Base-by-base conservation (phyloP, 2,329 filamentous ascomycete genomes). In the Trichoderma semiorbis region DNA sequence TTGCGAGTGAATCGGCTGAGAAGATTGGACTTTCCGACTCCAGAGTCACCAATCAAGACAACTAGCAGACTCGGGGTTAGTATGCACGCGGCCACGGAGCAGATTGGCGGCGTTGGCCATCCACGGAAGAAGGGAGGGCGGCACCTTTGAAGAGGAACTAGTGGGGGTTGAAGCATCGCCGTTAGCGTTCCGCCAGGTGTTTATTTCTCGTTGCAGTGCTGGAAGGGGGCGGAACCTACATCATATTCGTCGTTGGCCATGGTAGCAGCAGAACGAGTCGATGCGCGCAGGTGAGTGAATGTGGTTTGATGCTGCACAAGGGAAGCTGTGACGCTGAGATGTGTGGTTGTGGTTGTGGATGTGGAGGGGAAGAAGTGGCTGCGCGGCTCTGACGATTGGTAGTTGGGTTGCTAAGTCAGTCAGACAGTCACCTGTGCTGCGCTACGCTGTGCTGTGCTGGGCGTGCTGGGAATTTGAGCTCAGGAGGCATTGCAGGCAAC, bases 181-280 rank as follows among this genome's bases (percentile, higher is more conserved):
- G 77, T 81, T 78, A 79, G 79, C 77, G 78, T 69, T 75, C 67
- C 70, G 75, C 74, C 74, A 73, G 39, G 16, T 57, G 47, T 32
- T 39, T 26, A 55, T 58, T 72, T 69, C 57, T 69, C 57, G 32
- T 60, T 58, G 28, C 30, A 34, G 57, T n/a, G 57, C 30, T n/a
- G 71, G 73, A 72, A 67, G 73, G 71, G 75, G 75, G 69, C 74
- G 72, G 69, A 60, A 82, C 94, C 88, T 87, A 98, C 95, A 92
- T 99, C 96, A 87, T 99, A 99, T 88, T 99, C 96, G 90, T 99
- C 96, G 91, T 98, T 99, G 81, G 95, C 96, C 96, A 98, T 99
- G 84, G 79, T 88, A 86, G 83, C 80, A 80, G 57, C 62, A 69
- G 55, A 28, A 58, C 43, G 55, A 28, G 62, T 50, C 32, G 39